Conservation (phyloP, 2,329 filamentous ascomycete species). For the Leptographium lundbergii region DNA sequence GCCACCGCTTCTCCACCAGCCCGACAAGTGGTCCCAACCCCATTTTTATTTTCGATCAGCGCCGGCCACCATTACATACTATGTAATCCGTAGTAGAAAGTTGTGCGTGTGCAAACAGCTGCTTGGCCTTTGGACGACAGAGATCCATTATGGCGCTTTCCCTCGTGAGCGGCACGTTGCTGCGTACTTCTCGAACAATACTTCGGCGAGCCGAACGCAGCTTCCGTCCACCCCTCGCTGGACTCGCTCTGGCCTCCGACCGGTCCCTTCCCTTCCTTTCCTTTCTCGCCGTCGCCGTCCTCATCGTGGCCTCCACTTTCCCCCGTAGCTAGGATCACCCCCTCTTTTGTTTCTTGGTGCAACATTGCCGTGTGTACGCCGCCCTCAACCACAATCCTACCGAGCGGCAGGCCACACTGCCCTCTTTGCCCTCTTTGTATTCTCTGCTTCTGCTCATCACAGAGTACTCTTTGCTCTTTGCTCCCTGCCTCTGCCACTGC, state of each 20-base stretch:
- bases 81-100: background rate
- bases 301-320: background rate
- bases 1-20: background rate
- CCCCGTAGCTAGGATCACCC: slow-evolving; percentile 1
- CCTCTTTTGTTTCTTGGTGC: slow-evolving; percentile 7
- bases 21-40: background rate
- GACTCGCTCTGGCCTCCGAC: background rate
- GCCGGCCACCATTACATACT: background rate
- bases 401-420: background rate
- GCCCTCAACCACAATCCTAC: slow-evolving; percentile 1
- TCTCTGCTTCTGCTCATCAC: background rate
- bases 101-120: background rate
- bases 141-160: background rate
- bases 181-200: background rate
- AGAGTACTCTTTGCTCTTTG: too few relatives aligned
- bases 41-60: background rate
- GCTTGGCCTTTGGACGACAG: background rate
- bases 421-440: background rate
- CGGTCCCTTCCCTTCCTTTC: background rate
- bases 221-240: slow-evolving; percentile 1
- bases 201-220: background rate
- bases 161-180: background rate
- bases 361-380: slow-evolving; percentile 10
- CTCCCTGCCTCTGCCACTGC: background rate
- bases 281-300: slow-evolving; percentile 1